Percentiles rank a stretch among this genome's conserved stretches.
Evolutionary conservation across 2,329 filamentous ascomycete genomes (phyloP).

Genomic region (Arthrobotrys pseudoclavata): DNA sequence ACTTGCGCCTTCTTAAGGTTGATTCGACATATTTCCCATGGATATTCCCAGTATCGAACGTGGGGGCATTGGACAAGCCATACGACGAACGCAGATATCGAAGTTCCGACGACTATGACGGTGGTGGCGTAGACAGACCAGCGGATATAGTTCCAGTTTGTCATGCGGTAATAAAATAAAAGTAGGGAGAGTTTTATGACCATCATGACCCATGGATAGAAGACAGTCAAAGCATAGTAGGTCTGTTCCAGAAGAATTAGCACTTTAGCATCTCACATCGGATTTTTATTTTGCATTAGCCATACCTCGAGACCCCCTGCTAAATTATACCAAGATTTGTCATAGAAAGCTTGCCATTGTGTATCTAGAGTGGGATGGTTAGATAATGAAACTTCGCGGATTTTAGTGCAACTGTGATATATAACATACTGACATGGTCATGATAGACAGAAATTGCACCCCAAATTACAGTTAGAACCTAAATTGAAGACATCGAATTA

Average conservation of each 20-base stretch:
- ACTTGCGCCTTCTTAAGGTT: conserved; percentile 3
- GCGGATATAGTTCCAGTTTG: conserved; percentile 57
- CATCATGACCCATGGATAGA: conserved; percentile 55
- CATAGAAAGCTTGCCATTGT: conserved; percentile 31
- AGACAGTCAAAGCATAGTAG: conserved; percentile 8
- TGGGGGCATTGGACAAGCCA: conserved; percentile 39
- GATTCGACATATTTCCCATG: conserved; percentile 18
- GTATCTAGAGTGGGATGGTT: conserved; percentile 6
- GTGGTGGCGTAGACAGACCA: conserved; percentile 48
- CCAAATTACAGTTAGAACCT: conserved; percentile 43
- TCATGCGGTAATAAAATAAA: conserved; percentile 57
- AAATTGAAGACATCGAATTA: background rate
- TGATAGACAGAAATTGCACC: conserved; percentile 37
- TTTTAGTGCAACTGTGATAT: background rate
- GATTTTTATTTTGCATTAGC: background rate
- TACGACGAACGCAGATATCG: conserved; percentile 6
- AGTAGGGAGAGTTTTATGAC: conserved; percentile 49
- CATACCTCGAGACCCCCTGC: conserved; percentile 6
- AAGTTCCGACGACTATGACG: conserved; percentile 33
- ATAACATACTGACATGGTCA: conserved; percentile 33
- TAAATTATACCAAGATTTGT: conserved; percentile 37
- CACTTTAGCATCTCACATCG: background rate
- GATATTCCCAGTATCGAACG: conserved; percentile 33
- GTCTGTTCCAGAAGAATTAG: conserved; percentile 4
- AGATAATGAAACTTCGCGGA: background rate